Conservation (phyloP, 2,329 filamentous ascomycete species). For the Stemphylium beticola region DNA sequence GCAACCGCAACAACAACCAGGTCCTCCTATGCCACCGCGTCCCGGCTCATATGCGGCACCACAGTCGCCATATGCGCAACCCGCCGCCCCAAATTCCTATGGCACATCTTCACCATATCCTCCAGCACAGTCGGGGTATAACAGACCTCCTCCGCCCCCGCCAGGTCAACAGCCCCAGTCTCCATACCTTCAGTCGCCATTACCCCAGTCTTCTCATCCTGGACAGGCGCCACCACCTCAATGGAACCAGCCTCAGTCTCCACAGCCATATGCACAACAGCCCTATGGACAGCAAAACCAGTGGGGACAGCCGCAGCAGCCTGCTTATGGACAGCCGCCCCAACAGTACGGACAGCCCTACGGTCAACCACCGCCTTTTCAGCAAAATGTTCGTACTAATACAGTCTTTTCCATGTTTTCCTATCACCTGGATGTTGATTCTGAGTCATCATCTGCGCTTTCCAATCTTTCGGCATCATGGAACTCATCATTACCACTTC, state of each 20-base stretch:
- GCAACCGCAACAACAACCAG: conserved; percentile 33
- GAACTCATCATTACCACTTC: neutral
- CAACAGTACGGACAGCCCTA: conserved; percentile 43
- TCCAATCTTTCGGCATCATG: neutral
- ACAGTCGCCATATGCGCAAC: conserved; percentile 53
- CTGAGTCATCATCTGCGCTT: neutral
- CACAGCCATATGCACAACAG: conserved; percentile 43
- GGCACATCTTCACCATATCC: conserved; percentile 46
- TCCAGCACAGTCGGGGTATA: conserved; percentile 44
- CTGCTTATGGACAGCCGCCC: conserved; percentile 38
- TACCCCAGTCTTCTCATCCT: conserved; percentile 25
- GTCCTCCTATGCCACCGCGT: conserved; percentile 41
- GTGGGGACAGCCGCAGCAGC: conserved; percentile 30
- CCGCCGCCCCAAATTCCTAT: conserved; percentile 46
- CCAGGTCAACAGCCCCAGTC: conserved; percentile 34
- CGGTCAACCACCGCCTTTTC: conserved; percentile 32
- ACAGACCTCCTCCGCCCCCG: conserved; percentile 43
- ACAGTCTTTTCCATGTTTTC: neutral
- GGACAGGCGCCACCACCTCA: conserved; percentile 27
- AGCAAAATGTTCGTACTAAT: conserved; percentile 30
- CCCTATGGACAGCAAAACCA: conserved; percentile 33
- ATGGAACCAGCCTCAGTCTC: conserved; percentile 32
- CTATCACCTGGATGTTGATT: neutral
- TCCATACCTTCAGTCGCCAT: conserved; percentile 15
- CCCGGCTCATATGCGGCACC: conserved; percentile 47